Conservation (phyloP, 2,329 filamentous ascomycete species). For the Phaeosphaeria sp. region DNA sequence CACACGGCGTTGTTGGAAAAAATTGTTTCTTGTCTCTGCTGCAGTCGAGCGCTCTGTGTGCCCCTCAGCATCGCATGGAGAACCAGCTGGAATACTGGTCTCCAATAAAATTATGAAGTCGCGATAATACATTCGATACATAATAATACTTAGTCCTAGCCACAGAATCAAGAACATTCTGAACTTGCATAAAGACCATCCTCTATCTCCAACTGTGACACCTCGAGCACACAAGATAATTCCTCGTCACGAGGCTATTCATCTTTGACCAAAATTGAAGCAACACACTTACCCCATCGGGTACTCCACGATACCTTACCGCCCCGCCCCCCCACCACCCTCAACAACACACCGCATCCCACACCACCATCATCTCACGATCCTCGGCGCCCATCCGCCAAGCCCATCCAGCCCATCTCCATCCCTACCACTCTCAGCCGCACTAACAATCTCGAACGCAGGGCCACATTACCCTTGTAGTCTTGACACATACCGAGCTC, state of each 20-base stretch:
- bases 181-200: background rate
- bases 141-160: slow-evolving; percentile 11
- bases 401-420: background rate
- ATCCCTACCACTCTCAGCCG: background rate
- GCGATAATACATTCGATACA: background rate
- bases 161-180: slow-evolving; percentile 6
- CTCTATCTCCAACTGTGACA: too few species aligned
- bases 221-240: too few species aligned
- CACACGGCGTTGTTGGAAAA: background rate
- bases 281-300: background rate
- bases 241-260: background rate
- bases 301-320: background rate
- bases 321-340: background rate
- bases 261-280: background rate
- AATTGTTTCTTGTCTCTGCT: background rate
- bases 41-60: background rate
- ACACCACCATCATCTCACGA: background rate
- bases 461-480: background rate
- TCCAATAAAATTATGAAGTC: background rate
- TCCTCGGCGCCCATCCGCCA: background rate
- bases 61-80: background rate
- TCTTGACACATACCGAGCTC: background rate
- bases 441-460: background rate
- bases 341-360: background rate
- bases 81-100: background rate